These are phyloP conservation scores for Blumeria hordei DNA, from an alignment of 2,329 filamentous ascomycete species.

Conservation along the genomic window DNA sequence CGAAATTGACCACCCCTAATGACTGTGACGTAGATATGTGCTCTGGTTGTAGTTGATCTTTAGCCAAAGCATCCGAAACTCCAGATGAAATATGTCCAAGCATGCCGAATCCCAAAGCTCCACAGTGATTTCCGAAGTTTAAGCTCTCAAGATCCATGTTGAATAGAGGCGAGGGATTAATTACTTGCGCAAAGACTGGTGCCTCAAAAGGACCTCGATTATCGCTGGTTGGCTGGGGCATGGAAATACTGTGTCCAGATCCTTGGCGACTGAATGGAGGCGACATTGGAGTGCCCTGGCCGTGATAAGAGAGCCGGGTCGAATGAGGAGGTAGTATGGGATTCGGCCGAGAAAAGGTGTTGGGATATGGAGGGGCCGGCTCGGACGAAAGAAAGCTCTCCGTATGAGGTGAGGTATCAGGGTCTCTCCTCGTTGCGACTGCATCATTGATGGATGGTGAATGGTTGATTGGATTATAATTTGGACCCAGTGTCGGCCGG, in stretches of 20 bases:
- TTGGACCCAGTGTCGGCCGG: conserved; percentile 57
- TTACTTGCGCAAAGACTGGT: conserved; percentile 53
- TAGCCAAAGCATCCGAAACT: conserved; percentile 53
- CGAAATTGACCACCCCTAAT: conserved; percentile 15
- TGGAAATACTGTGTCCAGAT: conserved; percentile 18
- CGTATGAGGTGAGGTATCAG: conserved; percentile 12
- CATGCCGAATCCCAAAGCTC: conserved; percentile 87
- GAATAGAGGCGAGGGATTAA: conserved; percentile 70
- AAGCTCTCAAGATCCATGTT: conserved; percentile 89
- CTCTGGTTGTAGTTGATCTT: conserved; percentile 26
- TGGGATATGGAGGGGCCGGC: conserved; percentile 13
- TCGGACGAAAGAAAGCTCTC: conserved; percentile 13
- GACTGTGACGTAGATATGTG: conserved; percentile 23
- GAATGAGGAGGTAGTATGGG: conserved; percentile 27
- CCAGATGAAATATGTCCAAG: conserved; percentile 90
- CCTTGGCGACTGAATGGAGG: conserved; percentile 39
- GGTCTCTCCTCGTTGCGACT: conserved; percentile 9
- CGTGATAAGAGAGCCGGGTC: conserved; percentile 29
- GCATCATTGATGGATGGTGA: conserved; percentile 13
- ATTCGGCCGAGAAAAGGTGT: conserved; percentile 21
- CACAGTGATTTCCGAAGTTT: conserved; percentile 91
- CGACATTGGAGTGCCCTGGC: conserved; percentile 49
- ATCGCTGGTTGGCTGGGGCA: conserved; percentile 22
- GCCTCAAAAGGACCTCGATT: conserved; percentile 23
- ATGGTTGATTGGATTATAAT: conserved; percentile 25